Conservation (phyloP, 2,329 filamentous ascomycete genomes). For the Rhinocladiella mackenziei region DNA sequence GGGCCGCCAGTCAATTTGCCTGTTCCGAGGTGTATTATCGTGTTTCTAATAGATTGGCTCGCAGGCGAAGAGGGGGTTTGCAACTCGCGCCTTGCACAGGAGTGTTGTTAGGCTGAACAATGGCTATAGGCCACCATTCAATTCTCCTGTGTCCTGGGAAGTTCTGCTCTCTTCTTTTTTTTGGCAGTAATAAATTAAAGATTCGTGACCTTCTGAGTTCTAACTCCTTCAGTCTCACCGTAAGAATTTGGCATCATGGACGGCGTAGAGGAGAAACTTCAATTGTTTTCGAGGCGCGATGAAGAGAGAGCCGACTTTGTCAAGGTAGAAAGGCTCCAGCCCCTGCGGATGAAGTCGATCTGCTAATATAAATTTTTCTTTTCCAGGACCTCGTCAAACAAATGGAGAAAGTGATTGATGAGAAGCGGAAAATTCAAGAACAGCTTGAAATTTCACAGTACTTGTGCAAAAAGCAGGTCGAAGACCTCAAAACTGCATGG, state of each 20-base stretch:
- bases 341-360: not conserved
- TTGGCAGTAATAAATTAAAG: too few species aligned
- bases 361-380: not conserved
- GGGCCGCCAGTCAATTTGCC: too few species aligned
- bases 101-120: too few species aligned
- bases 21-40: too few species aligned
- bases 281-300: not conserved
- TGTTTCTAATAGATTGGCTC: too few species aligned
- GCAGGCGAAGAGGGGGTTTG: too few species aligned
- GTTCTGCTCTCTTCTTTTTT: too few species aligned
- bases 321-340: not conserved
- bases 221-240: not conserved
- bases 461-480: constrained; percentile 7
- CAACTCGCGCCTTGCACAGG: too few species aligned
- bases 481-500: constrained; percentile 1
- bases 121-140: too few species aligned
- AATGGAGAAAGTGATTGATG: constrained; percentile 2
- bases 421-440: constrained; percentile 6
- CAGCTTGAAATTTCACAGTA: constrained; percentile 8
- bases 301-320: constrained; percentile 8
- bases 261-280: not conserved
- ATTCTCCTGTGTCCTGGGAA: too few species aligned
- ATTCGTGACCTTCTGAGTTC: too few species aligned
- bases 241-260: constrained; percentile 1
- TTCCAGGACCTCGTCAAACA: constrained; percentile 2